Percentiles rank a stretch among this genome's conserved stretches.
Conservation (phyloP, 2,329 filamentous ascomycete species). For the Onygena corvina region DNA sequence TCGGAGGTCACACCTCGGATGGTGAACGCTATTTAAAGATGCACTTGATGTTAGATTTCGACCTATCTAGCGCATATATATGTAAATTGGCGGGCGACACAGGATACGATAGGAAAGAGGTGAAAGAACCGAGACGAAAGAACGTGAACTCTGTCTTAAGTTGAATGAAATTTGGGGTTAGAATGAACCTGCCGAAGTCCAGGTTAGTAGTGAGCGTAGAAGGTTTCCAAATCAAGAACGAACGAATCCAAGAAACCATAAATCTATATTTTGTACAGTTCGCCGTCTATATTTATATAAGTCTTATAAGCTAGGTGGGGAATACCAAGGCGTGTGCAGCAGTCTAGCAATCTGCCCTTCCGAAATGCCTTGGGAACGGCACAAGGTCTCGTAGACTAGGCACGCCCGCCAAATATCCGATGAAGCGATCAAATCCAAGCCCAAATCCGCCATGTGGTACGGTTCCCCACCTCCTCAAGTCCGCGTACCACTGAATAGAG, state of each 20-base stretch:
- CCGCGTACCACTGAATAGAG: conserved; percentile 72
- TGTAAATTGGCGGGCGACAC: not conserved
- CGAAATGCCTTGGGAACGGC: conserved; percentile 62
- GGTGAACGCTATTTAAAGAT: not conserved
- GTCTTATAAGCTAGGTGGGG: not conserved
- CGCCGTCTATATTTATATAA: not conserved
- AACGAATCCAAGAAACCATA: not conserved
- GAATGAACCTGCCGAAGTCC: not conserved
- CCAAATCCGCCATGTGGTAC: conserved; percentile 87
- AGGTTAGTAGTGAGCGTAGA: not conserved
- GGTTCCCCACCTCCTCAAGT: conserved; percentile 80
- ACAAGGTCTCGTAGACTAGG: conserved; percentile 75
- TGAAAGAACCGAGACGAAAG: not conserved
- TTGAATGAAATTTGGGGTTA: not conserved
- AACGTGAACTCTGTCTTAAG: not conserved
- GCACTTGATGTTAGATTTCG: not conserved
- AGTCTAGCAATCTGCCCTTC: conserved; percentile 40
- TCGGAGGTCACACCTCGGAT: not conserved
- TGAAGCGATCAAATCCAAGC: conserved; percentile 73
- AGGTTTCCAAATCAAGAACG: not conserved
- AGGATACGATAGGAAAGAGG: not conserved
- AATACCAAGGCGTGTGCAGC: not conserved
- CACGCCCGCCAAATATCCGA: conserved; percentile 72
- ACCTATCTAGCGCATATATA: conserved; percentile 1
- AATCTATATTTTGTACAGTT: not conserved